Percentiles rank a stretch among this genome's conserved stretches.
These are phyloP conservation scores for Willaertia magna DNA, from an alignment of 208 protist species.

Conservation along the genomic window DNA sequence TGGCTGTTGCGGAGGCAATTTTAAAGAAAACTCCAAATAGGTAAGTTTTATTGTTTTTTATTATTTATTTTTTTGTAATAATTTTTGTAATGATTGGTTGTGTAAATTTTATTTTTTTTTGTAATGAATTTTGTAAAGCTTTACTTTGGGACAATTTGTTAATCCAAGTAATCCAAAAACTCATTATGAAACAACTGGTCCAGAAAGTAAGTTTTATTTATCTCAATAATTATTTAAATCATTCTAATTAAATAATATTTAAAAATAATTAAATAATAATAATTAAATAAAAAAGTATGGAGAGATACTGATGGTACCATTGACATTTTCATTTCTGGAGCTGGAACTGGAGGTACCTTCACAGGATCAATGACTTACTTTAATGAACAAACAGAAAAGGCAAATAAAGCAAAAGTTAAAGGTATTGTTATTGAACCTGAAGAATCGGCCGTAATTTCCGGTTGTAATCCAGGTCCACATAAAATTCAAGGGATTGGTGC, in stretches of 20 bases:
- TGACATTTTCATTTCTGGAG: conserved; percentile 61
- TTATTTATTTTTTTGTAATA: no score
- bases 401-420: conserved; percentile 27
- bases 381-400: conserved; percentile 16
- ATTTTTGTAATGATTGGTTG: no score
- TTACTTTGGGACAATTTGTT: conserved; percentile 47
- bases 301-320: conserved; percentile 31
- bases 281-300: no score
- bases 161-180: conserved; percentile 65
- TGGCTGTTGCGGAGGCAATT: conserved; percentile 7
- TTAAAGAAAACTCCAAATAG: conserved; percentile 8
- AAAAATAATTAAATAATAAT: no score
- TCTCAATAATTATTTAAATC: no score
- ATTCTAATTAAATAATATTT: no score
- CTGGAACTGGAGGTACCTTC: conserved; percentile 59
- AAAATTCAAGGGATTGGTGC: conserved; percentile 74
- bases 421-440: conserved; percentile 63
- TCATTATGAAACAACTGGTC: conserved; percentile 70
- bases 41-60: no score
- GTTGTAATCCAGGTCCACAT: conserved; percentile 53
- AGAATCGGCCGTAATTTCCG: conserved; percentile 62
- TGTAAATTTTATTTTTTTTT: no score
- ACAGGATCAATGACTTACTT: conserved; percentile 22
- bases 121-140: no score
- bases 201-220: no score